phyloP scores from a whole-genome alignment of 306 rosid genomes.

The Gleditsia sinensis region DNA sequence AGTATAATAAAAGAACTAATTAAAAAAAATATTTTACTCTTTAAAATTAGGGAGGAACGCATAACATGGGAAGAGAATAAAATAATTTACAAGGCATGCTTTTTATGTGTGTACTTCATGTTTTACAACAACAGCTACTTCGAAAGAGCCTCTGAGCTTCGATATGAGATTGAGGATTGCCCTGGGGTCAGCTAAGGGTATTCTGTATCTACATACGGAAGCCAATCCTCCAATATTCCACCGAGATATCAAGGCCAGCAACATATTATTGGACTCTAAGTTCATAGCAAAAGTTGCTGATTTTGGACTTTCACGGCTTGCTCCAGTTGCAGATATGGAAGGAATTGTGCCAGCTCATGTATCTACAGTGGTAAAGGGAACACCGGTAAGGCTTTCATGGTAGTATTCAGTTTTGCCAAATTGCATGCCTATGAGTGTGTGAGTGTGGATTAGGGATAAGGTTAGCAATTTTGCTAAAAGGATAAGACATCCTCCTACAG shows the following conservation, averaged over 20 bases:
- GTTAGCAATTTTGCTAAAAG: background rate
- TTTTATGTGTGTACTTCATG: constrained; percentile 14
- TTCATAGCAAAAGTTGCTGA: constrained; percentile 82
- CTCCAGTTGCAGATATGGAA: constrained; percentile 82
- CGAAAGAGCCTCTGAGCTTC: constrained; percentile 66
- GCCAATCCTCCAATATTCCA: constrained; percentile 99
- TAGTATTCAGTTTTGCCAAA: constrained; percentile 5
- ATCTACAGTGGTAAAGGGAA: constrained; percentile 96
- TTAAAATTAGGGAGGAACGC: too few relatives aligned
- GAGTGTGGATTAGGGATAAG: background rate
- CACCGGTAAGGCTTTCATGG: constrained; percentile 67
- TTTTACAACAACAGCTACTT: constrained; percentile 47
- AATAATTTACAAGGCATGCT: background rate
- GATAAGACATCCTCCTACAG: background rate
- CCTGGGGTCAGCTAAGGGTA: constrained; percentile 85
- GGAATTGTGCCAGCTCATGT: constrained; percentile 75
- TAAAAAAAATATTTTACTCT: too few relatives aligned
- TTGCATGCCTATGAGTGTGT: background rate
- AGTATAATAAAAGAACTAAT: too few relatives aligned
- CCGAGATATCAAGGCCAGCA: constrained; percentile 94
- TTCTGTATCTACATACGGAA: constrained; percentile 86
- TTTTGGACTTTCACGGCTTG: constrained; percentile 98
- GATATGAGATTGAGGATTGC: constrained; percentile 76
- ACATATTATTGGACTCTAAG: constrained; percentile 82
- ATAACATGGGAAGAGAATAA: too few relatives aligned